These are phyloP conservation scores for Gonapodya prolifera DNA, from an alignment of 192 early-diverging fungal genomes.

Conservation along the genomic window DNA sequence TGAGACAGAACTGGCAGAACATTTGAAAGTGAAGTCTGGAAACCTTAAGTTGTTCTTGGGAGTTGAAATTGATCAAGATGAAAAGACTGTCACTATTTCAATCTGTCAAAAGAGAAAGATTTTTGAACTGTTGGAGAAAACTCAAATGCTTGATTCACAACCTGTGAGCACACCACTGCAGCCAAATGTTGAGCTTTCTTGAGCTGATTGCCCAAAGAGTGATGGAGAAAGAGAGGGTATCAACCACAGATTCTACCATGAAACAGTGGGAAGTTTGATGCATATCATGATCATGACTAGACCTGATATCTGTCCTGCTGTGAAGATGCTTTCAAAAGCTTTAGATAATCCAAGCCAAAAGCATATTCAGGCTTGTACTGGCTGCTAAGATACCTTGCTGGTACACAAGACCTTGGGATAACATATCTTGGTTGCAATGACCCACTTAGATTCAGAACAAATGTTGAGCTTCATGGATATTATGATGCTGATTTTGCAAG, in stretches of 20 bases:
- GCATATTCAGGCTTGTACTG: neutral
- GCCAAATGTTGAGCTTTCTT: neutral
- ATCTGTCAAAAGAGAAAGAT: neutral
- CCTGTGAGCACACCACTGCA: neutral
- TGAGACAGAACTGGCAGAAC: neutral
- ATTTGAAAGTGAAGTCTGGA: neutral
- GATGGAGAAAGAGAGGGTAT: neutral
- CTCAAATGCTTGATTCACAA: neutral
- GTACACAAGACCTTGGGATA: neutral
- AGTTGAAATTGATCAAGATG: neutral
- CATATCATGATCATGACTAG: neutral
- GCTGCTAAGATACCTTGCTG: neutral
- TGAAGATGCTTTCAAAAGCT: neutral
- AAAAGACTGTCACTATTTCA: neutral
- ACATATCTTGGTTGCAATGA: neutral
- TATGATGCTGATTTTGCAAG: neutral
- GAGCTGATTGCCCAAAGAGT: neutral
- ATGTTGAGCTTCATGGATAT: neutral
- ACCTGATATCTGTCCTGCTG: neutral
- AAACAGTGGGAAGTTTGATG: neutral
- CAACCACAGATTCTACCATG: neutral
- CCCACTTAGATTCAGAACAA: neutral
- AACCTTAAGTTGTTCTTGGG: neutral
- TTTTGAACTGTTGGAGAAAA: neutral
- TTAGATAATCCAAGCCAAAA: neutral